Evolutionary conservation across 1,284 basidiomycete species (phyloP), one percentile per base, ranked within the genome.

Genomic region (Ustilago esculenta): DNA sequence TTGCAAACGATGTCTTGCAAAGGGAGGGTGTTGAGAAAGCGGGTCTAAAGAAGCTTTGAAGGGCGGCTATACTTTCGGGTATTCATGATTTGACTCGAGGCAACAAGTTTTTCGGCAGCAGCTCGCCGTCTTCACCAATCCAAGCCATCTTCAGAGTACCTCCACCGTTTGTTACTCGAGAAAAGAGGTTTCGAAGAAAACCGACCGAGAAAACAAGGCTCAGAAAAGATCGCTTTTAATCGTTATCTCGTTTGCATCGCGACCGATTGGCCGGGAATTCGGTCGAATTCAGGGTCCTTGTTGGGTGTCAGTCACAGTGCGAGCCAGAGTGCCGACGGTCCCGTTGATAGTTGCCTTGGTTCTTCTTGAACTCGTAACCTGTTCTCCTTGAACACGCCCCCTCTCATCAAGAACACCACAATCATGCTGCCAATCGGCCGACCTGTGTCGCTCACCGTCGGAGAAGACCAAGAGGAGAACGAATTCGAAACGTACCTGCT

Each of bases 401-500:
- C 14, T 34, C 33, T 34, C 14, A 11, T 15, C 33, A 37, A 20
- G 17, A 37, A 8, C 36, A 37, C 36, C 37, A 17, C 35, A 6
- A 20, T 4, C 17, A 36, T 36, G 35, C 35, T 18, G n/a, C 17
- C 35, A 21, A 47, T 29, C 6, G 27, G 7, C 27, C 27, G 27
- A 29, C 12, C 27, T 29, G 27, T 29, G n/a, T 29, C 7, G 27
- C 27, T 18, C 23, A 17, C 10, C 21, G 12, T 10, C 29, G 20
- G 18, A 37, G 8, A 10, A 3, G 15, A 23, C n/a, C 5, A n/a
- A n/a, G 42, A 52, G n/a, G 44, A 67, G 1, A 20, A 32, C 5
- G 60, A 70, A 14, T 51, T 67, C 14, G 69, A 73, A 36, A 68
- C 68, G 8, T 80, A 80, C 44, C 50, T 81, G 5, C 41, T 80